Base-by-base conservation (phyloP, 106 monocot species). In the Cymbidium sinense region DNA sequence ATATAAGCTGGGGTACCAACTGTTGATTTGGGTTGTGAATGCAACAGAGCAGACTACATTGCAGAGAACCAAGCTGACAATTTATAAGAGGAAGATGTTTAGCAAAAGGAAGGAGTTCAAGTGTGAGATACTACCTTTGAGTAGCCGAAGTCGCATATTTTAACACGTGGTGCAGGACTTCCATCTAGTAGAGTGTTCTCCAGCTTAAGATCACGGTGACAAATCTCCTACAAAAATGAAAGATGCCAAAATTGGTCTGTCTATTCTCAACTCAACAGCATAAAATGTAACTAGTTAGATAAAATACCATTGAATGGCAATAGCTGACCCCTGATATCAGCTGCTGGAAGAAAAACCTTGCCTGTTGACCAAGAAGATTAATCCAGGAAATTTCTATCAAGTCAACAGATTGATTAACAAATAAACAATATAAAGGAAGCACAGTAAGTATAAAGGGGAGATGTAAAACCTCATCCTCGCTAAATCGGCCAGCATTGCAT, bases 61-160 rank as follows among this genome's bases (percentile, higher is more conserved):
- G 10, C 67, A 67, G 31, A 67, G 67, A 31, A 67, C 13, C 67
- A 28, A n/a, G 29, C 17, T 71, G 37, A 2, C n/a, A 37, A 10
- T 71, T 11, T 47, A 47, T 47, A 67, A 73, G 3, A 78, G 33
- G 50, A 70, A 17, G 27, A 74, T 12, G 4, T 71, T 67, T 13
- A 27, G 31, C 69, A 73, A 27, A 28, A 79, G 28, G 21, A 78
- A 72, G n/a, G 75, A 58, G 21, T 58, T 5, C 11, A 20, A 19
- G 50, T 28, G 50, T 18, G 43, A 55, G 23, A 33, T 43, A 79
- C 27, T 73, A 93, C 95, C 87, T 96, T 96, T 19, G 96, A 96
- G 78, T 96, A 96, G 27, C 96, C 96, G 79, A 96, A 96, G 43
- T 96, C 96, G 71, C 93, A 96, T 76, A 93, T 96, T 72, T 96